Evolutionary conservation across 768 basidiomycete genomes (phyloP).

Genomic region (Trametes cubensis): DNA sequence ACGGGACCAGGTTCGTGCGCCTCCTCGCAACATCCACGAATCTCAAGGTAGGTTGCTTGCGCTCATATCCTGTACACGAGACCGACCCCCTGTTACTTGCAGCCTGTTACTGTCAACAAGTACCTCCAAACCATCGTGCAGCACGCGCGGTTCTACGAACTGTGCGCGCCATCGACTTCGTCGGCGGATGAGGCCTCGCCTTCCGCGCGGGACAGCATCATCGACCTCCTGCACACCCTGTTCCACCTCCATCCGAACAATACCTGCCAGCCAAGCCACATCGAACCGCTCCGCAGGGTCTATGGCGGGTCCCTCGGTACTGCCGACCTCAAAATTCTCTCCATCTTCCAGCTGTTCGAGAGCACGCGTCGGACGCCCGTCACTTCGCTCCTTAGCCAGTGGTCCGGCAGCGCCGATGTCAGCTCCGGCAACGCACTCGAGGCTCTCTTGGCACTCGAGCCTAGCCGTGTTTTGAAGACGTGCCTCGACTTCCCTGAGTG

Average conservation of each 20-base stretch:
- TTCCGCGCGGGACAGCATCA: constrained; percentile 48
- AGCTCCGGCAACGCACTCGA: constrained; percentile 57
- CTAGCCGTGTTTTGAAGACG: constrained; percentile 66
- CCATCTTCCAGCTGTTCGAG: constrained; percentile 82
- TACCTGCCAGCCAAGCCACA: constrained; percentile 82
- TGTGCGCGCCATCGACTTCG: constrained; percentile 36
- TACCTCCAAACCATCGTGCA: constrained; percentile 76
- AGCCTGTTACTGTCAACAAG: constrained; percentile 75
- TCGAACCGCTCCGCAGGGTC: constrained; percentile 73
- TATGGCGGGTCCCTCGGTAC: constrained; percentile 75
- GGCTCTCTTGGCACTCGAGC: constrained; percentile 70
- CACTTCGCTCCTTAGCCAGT: constrained; percentile 61
- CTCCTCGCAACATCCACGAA: constrained; percentile 28
- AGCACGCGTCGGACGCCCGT: constrained; percentile 65
- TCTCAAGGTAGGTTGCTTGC: constrained; percentile 60
- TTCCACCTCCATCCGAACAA: constrained; percentile 80
- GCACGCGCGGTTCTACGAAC: constrained; percentile 60
- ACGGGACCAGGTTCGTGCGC: constrained; percentile 34
- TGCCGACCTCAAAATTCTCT: constrained; percentile 68
- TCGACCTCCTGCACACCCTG: constrained; percentile 61
- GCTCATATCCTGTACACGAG: constrained; percentile 4
- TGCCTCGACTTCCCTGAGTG: constrained; percentile 72
- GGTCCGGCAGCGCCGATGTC: constrained; percentile 56
- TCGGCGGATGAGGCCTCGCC: not conserved
- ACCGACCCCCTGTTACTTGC: not conserved